Conservation (phyloP, 106 monocot genomes). For the Vanilla planifolia region DNA sequence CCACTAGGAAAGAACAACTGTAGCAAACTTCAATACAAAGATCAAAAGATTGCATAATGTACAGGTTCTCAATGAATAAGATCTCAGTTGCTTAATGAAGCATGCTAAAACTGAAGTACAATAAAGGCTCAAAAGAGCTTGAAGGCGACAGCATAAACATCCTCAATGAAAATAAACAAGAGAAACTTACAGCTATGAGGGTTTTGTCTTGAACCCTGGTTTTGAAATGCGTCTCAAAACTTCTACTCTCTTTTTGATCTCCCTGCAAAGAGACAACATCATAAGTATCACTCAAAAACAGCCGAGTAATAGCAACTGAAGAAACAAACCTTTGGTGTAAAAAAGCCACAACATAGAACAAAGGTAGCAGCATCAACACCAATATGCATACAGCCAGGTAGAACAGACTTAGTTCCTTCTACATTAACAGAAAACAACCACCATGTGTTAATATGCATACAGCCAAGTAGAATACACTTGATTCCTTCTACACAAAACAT, state of each 20-base stretch:
- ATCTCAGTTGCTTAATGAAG: no score
- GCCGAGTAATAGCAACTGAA: background rate
- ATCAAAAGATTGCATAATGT: no score
- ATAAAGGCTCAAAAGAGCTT: background rate
- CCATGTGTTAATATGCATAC: constrained; percentile 70
- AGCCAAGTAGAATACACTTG: constrained; percentile 63
- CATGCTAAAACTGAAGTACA: no score
- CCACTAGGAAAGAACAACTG: no score
- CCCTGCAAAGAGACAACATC: constrained; percentile 31
- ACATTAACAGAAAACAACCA: no score
- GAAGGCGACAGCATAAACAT: background rate
- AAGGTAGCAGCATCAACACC: constrained; percentile 64
- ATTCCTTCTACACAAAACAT: constrained; percentile 56
- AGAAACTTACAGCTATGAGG: constrained; percentile 33
- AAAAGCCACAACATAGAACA: constrained; percentile 84
- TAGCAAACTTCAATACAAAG: no score
- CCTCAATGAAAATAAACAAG: background rate
- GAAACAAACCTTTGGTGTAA: constrained; percentile 63
- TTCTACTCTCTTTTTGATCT: constrained; percentile 53
- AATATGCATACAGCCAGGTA: constrained; percentile 76
- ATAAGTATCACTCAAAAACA: constrained; percentile 4
- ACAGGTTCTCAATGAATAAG: no score
- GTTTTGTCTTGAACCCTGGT: constrained; percentile 58
- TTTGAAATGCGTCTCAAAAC: constrained; percentile 77
- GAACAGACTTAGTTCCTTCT: constrained; percentile 67